Evolutionary conservation across 805 yeast species (phyloP), one percentile per base, ranked within the genome.

Genomic region (Suhomyces tanzawaensis): DNA sequence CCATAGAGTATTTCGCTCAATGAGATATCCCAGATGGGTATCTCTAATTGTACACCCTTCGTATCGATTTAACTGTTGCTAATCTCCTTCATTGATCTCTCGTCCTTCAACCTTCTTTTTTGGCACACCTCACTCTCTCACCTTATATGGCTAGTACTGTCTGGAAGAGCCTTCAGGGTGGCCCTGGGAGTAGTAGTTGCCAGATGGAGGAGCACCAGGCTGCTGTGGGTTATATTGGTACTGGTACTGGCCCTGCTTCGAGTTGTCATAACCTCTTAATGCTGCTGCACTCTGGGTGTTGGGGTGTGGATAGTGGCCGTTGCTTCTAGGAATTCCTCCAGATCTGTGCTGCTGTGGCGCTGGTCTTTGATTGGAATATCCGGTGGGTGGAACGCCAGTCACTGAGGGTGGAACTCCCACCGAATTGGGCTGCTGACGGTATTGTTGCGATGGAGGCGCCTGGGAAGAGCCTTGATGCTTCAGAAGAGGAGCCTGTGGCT

Each of bases 361-460:
- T 9, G 19, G 25, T 17, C 40, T 34, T 27, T 39, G 40, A 18
- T 28, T 34, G 9, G 44, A 46, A 29, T 46, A 32, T 8, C 35
- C 40, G 19, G 23, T 23, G 7, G 34, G 39, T 14, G 39, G 35
- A 7, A 42, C 26, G 3, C 48, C 47, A 23, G 39, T 9, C n/a
- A 12, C 14, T 11, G 37, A 11, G 18, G 36, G 30, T 16, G 35
- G 35, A 4, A 25, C 16, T 7, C 29, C 29, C 12, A 12, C 13
- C 6, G 14, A 9, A 9, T 24, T 8, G 6, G 12, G 27, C 18
- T 33, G 36, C 7, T 19, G 22, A 14, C 32, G 41, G 13, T 40
- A 51, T 15, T 45, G 48, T 32, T 40, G 48, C 17, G 39, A 48
- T 11, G 33, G 42, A 27, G 37, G 41, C 7, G 23, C 31, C 31